Conservation (phyloP, 1,284 basidiomycete genomes). For the Papiliotrema fonsecae region DNA sequence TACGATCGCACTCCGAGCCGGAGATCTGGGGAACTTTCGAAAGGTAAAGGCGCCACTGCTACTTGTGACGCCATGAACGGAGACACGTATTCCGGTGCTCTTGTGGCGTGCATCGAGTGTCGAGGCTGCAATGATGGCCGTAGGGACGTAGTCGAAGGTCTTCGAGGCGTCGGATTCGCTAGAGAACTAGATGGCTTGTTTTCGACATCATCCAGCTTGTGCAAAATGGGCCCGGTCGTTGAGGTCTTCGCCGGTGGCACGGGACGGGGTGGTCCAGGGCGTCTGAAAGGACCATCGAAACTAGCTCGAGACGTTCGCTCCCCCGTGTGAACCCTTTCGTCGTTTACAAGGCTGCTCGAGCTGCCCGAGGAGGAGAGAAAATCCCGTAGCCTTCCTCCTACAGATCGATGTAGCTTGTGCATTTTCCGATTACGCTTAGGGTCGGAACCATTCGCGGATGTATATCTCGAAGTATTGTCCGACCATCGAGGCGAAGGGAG, state of each 20-base stretch:
- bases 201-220: neutral
- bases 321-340: constrained; percentile 7
- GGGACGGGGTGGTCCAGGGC: neutral
- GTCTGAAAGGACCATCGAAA: constrained; percentile 1
- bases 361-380: constrained; percentile 30
- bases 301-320: constrained; percentile 10
- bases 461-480: constrained; percentile 5
- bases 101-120: constrained; percentile 22
- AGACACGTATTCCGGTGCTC: constrained; percentile 19
- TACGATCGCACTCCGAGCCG: too few relatives aligned
- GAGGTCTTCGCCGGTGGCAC: neutral
- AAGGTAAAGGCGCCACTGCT: neutral
- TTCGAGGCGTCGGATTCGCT: neutral
- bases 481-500: neutral
- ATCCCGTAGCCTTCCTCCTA: constrained; percentile 37
- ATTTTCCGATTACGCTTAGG: constrained; percentile 26
- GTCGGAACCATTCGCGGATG: constrained; percentile 19
- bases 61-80: constrained; percentile 18
- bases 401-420: constrained; percentile 34
- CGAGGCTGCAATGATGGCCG: constrained; percentile 2
- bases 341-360: constrained; percentile 11
- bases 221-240: neutral
- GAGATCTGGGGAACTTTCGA: constrained; percentile 8
- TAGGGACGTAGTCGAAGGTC: neutral
- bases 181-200: neutral